Conservation (phyloP, 352 stramenopile species). For the Blastocystis sp. region DNA sequence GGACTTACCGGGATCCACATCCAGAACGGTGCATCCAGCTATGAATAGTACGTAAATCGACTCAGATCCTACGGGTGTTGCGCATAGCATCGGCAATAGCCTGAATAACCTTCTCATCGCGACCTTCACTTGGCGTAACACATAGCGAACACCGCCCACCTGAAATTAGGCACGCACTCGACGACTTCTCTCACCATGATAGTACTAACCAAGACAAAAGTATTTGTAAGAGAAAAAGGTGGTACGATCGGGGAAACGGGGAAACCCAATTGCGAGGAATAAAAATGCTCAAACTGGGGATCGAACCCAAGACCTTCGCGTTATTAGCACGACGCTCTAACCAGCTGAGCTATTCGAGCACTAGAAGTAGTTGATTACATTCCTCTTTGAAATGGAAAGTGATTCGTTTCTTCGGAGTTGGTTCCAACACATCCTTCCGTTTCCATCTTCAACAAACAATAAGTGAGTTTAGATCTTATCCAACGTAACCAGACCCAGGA, state of each 20-base stretch:
- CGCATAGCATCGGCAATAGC: conserved; percentile 59
- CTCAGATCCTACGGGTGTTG: conserved; percentile 27
- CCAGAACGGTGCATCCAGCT: conserved; percentile 58
- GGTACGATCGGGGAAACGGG: conserved; percentile 23
- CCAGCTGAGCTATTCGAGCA: conserved; percentile 39
- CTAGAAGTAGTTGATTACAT: not conserved
- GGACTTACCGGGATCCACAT: conserved; percentile 59
- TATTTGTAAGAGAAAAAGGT: not conserved
- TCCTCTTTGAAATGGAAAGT: too few relatives aligned
- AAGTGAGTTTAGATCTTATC: conserved; percentile 77
- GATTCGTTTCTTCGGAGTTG: too few relatives aligned
- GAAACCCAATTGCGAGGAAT: not conserved
- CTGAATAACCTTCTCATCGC: conserved; percentile 58
- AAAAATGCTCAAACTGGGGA: conserved; percentile 45
- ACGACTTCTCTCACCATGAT: conserved; percentile 55
- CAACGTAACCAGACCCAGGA: conserved; percentile 81
- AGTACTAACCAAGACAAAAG: not conserved
- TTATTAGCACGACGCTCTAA: conserved; percentile 38
- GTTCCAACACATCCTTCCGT: too few relatives aligned
- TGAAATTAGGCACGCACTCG: conserved; percentile 60
- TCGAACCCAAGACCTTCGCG: conserved; percentile 31
- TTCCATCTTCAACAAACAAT: too few relatives aligned
- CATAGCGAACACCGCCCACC: not conserved
- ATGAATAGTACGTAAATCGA: not conserved
- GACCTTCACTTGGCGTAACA: conserved; percentile 28